These are phyloP conservation scores for Pseudogymnoascus sp. DNA, from an alignment of 2,329 filamentous ascomycete species.

Conservation along the genomic window DNA sequence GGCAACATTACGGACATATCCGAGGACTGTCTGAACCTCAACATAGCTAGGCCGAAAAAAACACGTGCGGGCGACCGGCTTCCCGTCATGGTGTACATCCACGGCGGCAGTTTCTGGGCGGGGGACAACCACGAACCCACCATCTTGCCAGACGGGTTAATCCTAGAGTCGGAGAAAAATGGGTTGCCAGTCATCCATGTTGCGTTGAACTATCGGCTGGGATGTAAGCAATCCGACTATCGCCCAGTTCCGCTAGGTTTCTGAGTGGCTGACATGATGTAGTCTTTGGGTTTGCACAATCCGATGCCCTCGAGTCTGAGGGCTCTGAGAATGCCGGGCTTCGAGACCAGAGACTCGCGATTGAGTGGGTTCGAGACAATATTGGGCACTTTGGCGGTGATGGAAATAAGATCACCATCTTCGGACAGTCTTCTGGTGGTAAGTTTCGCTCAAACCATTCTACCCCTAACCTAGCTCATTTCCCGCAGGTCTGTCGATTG, in stretches of 20 bases:
- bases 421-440: slow-evolving; percentile 49
- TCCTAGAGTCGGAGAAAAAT: slow-evolving; percentile 37
- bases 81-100: slow-evolving; percentile 62
- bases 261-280: slow-evolving; percentile 31
- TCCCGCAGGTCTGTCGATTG: slow-evolving; percentile 31
- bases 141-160: slow-evolving; percentile 35
- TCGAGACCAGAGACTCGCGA: slow-evolving; percentile 47
- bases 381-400: slow-evolving; percentile 52
- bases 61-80: slow-evolving; percentile 44
- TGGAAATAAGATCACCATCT: slow-evolving; percentile 45
- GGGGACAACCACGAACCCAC: neutral
- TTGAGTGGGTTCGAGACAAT: slow-evolving; percentile 52
- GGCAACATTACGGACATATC: slow-evolving; percentile 32
- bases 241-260: neutral
- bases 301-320: slow-evolving; percentile 39
- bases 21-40: slow-evolving; percentile 56
- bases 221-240: slow-evolving; percentile 12
- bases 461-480: slow-evolving; percentile 36
- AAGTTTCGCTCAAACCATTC: slow-evolving; percentile 36
- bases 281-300: slow-evolving; percentile 62
- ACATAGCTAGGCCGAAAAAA: slow-evolving; percentile 47
- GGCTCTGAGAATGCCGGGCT: slow-evolving; percentile 53
- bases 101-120: slow-evolving; percentile 42
- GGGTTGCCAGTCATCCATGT: slow-evolving; percentile 45
- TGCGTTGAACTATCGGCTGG: slow-evolving; percentile 45